A percentile compares a stretch with the other conserved stretches of the same genome.
phyloP scores from a whole-genome alignment of 306 rosid genomes.

The Adenanthera pavonina region DNA sequence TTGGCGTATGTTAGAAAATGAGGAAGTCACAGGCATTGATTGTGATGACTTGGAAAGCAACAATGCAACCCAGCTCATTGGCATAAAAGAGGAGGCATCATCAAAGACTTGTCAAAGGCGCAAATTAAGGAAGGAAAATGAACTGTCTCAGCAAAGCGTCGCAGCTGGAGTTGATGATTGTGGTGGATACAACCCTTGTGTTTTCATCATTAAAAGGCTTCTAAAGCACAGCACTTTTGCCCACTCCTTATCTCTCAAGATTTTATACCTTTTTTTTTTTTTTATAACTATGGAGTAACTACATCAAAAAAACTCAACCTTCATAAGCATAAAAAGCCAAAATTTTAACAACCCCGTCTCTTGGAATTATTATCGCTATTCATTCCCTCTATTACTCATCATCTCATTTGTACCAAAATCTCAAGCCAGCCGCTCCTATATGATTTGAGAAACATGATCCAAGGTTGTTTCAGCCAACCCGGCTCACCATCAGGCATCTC shows the following conservation, averaged over 20 bases:
- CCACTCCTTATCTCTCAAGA: background rate
- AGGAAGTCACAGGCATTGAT: slow-evolving; percentile 33
- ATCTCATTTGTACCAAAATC: slow-evolving; percentile 8
- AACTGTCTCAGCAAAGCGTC: slow-evolving; percentile 31
- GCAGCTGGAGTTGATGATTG: slow-evolving; percentile 53
- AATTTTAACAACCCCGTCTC: slow-evolving; percentile 4
- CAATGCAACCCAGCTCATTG: slow-evolving; percentile 61
- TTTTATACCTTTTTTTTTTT: no score
- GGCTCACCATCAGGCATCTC: slow-evolving; percentile 53
- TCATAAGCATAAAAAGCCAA: slow-evolving; percentile 1
- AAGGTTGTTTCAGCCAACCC: slow-evolving; percentile 83
- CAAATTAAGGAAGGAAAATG: slow-evolving; percentile 57
- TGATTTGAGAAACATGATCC: slow-evolving; percentile 65
- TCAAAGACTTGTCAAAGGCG: slow-evolving; percentile 58
- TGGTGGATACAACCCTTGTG: slow-evolving; percentile 28
- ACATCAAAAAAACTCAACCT: background rate
- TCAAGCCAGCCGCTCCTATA: background rate
- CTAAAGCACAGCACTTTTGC: slow-evolving; percentile 37
- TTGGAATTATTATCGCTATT: slow-evolving; percentile 4
- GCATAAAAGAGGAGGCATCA: slow-evolving; percentile 37
- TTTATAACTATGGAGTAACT: no score
- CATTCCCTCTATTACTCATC: slow-evolving; percentile 5
- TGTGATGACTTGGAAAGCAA: slow-evolving; percentile 46
- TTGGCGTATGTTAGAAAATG: slow-evolving; percentile 20
- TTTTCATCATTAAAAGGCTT: slow-evolving; percentile 46